A percentile compares a stretch with the other conserved stretches of the same genome.
These are phyloP conservation scores for Trichocomaceae sp. DNA, from an alignment of 2,329 filamentous ascomycete species.

Conservation along the genomic window DNA sequence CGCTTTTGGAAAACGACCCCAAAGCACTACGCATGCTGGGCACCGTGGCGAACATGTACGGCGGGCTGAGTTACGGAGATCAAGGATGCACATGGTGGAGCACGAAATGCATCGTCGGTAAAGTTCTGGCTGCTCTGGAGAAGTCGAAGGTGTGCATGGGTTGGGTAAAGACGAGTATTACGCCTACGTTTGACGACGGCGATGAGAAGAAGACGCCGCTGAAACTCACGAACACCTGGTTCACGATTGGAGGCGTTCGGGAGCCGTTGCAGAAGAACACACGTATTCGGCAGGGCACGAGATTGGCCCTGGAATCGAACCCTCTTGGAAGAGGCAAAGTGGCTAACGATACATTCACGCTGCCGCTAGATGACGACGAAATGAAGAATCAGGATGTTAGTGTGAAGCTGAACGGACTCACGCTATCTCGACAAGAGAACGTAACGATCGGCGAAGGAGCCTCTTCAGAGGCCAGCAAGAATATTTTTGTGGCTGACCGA, in stretches of 20 bases:
- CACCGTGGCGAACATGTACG: conserved; percentile 47
- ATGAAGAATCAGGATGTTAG: conserved; percentile 20
- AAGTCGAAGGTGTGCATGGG: conserved; percentile 49
- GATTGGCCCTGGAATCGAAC: conserved; percentile 33
- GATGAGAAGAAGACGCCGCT: conserved; percentile 14
- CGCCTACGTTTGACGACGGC: conserved; percentile 24
- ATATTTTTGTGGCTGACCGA: conserved; percentile 19
- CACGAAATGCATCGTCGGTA: conserved; percentile 49
- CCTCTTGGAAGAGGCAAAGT: conserved; percentile 36
- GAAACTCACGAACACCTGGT: conserved; percentile 42
- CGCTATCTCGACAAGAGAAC: not conserved
- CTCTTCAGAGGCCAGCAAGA: conserved; percentile 13
- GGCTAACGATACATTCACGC: conserved; percentile 31
- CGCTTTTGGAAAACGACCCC: conserved; percentile 50
- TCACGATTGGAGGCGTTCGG: conserved; percentile 37
- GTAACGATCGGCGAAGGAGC: conserved; percentile 11
- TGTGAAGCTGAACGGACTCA: conserved; percentile 3
- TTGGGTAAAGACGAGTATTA: conserved; percentile 43
- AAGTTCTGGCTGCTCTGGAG: conserved; percentile 44
- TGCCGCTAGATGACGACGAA: conserved; percentile 29
- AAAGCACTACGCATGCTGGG: conserved; percentile 45
- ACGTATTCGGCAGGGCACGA: conserved; percentile 40
- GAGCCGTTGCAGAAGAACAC: conserved; percentile 19
- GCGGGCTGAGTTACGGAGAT: conserved; percentile 47
- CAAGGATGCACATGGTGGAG: conserved; percentile 48